phyloP scores from a whole-genome alignment of 2,329 filamentous ascomycete species.

The Mycocentrospora acerina region DNA sequence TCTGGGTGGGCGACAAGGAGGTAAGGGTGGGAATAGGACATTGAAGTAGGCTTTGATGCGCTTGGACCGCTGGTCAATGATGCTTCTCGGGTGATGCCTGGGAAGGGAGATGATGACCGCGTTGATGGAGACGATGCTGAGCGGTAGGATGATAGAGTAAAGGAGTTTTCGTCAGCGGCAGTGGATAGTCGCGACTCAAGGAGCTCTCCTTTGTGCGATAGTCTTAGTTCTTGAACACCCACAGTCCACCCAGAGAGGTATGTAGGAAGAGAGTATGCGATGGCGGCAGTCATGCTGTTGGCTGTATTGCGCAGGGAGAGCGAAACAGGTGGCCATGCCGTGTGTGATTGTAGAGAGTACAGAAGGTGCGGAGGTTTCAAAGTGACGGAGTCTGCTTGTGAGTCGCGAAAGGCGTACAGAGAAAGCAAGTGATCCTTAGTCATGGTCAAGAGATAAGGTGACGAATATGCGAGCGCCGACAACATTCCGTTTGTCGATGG shows the following conservation, averaged over 20 bases:
- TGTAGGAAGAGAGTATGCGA: conserved; percentile 82
- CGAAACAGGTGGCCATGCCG: conserved; percentile 74
- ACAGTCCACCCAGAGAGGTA: conserved; percentile 81
- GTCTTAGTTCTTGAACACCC: conserved; percentile 84
- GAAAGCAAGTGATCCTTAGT: conserved; percentile 73
- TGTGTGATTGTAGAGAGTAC: conserved; percentile 78
- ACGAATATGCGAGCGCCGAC: conserved; percentile 68
- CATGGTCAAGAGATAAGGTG: conserved; percentile 78
- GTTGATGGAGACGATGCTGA: conserved; percentile 27
- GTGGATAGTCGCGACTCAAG: conserved; percentile 53
- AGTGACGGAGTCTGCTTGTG: conserved; percentile 11
- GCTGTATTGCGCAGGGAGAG: conserved; percentile 74
- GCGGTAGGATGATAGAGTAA: conserved; percentile 38
- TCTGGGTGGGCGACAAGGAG: conserved; percentile 80
- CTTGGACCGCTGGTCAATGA: conserved; percentile 18
- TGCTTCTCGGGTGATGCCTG: conserved; percentile 26
- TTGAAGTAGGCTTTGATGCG: conserved; percentile 47
- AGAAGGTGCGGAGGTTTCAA: conserved; percentile 60
- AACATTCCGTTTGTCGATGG: conserved; percentile 66
- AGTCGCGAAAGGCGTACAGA: conserved; percentile 64
- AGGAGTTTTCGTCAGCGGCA: conserved; percentile 52
- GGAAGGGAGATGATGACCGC: conserved; percentile 28
- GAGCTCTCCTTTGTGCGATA: conserved; percentile 55
- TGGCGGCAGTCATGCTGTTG: conserved; percentile 70
- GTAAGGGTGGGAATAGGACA: conserved; percentile 73